Evolutionary conservation across 1,139 yeast genomes (phyloP), one percentile per base, ranked within the genome.

Genomic region (Petasospora fabianii): DNA sequence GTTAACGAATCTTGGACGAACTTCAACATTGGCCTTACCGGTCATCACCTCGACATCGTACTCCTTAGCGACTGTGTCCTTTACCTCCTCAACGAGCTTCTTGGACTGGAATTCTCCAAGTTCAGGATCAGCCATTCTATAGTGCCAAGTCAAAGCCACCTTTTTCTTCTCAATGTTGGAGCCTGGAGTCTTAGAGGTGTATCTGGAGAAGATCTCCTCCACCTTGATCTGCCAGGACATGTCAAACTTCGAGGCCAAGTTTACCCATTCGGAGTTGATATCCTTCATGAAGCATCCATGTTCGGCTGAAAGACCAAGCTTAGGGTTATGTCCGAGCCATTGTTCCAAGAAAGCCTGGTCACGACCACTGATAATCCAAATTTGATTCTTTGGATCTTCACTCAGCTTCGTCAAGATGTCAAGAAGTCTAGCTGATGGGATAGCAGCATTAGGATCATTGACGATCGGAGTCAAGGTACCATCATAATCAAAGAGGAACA

Each of bases 81-180:
- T 69, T 42, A 94, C 64, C 47, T 82, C 81, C 29, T 79, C 70
- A 48, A 82, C 74, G 54, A 95, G 75, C 57, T 80, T 77, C 21
- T 75, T 69, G 0, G 97, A 95, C 62, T 88, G 96, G 65, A 75
- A 90, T 32, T 71, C 77, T 22, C 98, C 98, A 52, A 86, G 74
- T 44, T 84, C 96, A 0, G 97, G 97, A 54, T 88, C 98, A 1
- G 96, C 79, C 39, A 95, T 75, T 53, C 99, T 77, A 60, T 92
- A 92, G 64, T 94, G 99, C 99, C 99, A 94, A 1, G 97, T 90
- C 42, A 92, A 66, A 0, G 98, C 97, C 13, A 92, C 96, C 54
- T 87, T 84, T 61, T 94, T 94, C 55, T 73, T 75, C 61, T 94
- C 99, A 43, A 86, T 80, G 48, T 76, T 75, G 1, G 97, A 73